A percentile compares a stretch with the other conserved stretches of the same genome.
Evolutionary conservation across 129 eudicot genomes (phyloP).

Genomic region (Daucus carota): DH1_v3.0 NC_030381.2:28419001-28419500

Average conservation of each 20-base stretch:
- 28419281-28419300: constrained; percentile 77
- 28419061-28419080: constrained; percentile 99
- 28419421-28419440: constrained; percentile 77
- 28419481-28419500: neutral
- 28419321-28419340: constrained; percentile 95
- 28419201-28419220: constrained; percentile 21
- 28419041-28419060: constrained; percentile 98
- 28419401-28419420: constrained; percentile 65
- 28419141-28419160: constrained; percentile 28
- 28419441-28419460: constrained; percentile 13
- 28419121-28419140: constrained; percentile 37
- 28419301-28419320: constrained; percentile 90
- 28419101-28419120: constrained; percentile 39
- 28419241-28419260: constrained; percentile 81
- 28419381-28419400: constrained; percentile 67
- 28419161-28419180: constrained; percentile 27
- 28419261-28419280: constrained; percentile 65
- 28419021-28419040: constrained; percentile 86
- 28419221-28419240: constrained; percentile 36
- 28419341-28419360: constrained; percentile 86
- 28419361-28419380: constrained; percentile 58
- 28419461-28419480: neutral
- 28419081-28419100: constrained; percentile 98
- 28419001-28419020: constrained; percentile 88
- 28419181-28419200: constrained; percentile 35